Base-by-base conservation (phyloP, 495 filamentous ascomycete genomes). In the Bathelium albidoporum region DNA sequence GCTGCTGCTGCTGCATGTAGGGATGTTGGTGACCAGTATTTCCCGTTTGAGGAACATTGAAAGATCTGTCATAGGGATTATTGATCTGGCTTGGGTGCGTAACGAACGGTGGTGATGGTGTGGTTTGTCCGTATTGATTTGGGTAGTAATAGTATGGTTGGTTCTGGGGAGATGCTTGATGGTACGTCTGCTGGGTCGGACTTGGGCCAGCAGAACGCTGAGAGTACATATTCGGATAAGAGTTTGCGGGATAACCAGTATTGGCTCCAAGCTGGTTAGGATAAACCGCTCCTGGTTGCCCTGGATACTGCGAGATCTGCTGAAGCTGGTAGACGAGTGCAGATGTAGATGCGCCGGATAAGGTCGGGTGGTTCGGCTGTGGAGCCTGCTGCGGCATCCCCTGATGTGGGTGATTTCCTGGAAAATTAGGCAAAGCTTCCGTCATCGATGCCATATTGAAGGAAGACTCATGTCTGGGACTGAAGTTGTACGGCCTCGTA, bases 381-480 rank as follows among this genome's bases (percentile, higher is more conserved):
- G 49, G 24, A 55, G 49, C 62, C 32, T 61, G 68, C 28, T 60
- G 29, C 45, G 62, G 59, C 22, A 62, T 43, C 31, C 20, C 61
- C 2, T 43, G 34, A 3, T 68, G 61, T 18, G 18, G 39, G 22
- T 24, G 64, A 59, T 28, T 20, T 28, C 22, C 24, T 10, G 59
- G 10, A 45, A 77, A 79, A 24, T 71, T 69, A 44, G 81, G 80
- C 2, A 84, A 68, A 32, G 77, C 68, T 28, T 78, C 78, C 24
- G 65, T 67, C 74, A 83, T 78, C 28, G 72, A 71, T 32, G 69
- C 70, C 80, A 83, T 81, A 62, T 75, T 79, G 62, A 82, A 73
- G 34, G 76, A 68, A 24, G 72, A 62, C 62, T 71, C 76, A 68
- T 75, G 77, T 26, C 76, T 72, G 45, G 70, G 69, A 20, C 59